Evolutionary conservation across 805 yeast genomes (phyloP).

Genomic region (Metschnikowia matae): DNA sequence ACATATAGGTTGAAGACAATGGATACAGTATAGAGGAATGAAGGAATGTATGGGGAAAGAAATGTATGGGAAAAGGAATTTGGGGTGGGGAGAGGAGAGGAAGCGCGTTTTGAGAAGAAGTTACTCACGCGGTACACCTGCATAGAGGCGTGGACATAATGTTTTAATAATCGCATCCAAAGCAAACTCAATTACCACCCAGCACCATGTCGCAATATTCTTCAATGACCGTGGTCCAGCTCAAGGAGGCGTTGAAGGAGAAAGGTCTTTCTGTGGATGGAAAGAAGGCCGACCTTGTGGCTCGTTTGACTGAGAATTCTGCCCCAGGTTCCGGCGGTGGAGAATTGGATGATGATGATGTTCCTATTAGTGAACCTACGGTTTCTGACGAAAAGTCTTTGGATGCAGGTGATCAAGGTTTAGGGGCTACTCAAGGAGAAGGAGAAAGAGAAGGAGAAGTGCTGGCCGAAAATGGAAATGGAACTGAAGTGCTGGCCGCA

Average conservation of each 20-base stretch:
- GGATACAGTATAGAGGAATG: no score
- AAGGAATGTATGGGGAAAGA: no score
- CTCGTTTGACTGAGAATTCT: conserved; percentile 60
- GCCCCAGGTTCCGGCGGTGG: conserved; percentile 4
- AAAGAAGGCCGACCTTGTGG: conserved; percentile 72
- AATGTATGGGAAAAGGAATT: no score
- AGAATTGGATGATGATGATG: conserved; percentile 2
- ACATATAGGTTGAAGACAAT: no score
- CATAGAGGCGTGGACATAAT: neutral
- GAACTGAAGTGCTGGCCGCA: no score
- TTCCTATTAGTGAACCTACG: neutral
- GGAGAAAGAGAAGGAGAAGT: no score
- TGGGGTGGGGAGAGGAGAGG: neutral
- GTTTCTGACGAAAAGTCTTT: neutral
- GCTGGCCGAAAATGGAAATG: no score
- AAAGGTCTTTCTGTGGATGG: conserved; percentile 70
- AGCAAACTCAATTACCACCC: neutral
- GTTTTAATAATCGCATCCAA: neutral
- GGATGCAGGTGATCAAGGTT: no score
- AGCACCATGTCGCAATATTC: conserved; percentile 49
- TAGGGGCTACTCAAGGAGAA: no score
- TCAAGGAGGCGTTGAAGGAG: conserved; percentile 69
- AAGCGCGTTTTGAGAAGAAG: neutral
- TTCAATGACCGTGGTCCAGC: conserved; percentile 76
- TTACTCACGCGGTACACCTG: neutral